phyloP scores from a whole-genome alignment of 345 rosid species.

The Garcia nutans region DNA sequence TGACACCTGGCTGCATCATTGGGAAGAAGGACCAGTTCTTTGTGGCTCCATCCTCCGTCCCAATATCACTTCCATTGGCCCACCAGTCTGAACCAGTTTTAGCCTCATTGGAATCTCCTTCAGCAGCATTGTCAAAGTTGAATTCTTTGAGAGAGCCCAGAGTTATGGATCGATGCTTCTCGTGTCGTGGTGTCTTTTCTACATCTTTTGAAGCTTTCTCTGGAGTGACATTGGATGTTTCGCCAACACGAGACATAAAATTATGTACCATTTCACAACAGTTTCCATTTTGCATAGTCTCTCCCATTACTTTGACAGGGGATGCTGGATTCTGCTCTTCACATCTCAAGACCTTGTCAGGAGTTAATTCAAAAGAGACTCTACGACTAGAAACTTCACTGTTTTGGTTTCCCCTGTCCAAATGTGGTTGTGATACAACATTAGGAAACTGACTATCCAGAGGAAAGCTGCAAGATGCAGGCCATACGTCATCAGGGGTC shows the following conservation, averaged over 20 bases:
- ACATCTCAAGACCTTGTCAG: slow-evolving; percentile 48
- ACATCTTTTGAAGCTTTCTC: slow-evolving; percentile 35
- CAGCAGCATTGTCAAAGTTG: slow-evolving; percentile 59
- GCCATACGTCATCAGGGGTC: slow-evolving; percentile 52
- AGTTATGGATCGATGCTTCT: slow-evolving; percentile 46
- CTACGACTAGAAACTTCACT: slow-evolving; percentile 36
- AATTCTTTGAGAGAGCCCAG: slow-evolving; percentile 65
- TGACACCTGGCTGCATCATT: slow-evolving; percentile 59
- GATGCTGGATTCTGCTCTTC: slow-evolving; percentile 45
- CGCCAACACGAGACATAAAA: slow-evolving; percentile 21
- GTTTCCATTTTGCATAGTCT: slow-evolving; percentile 23
- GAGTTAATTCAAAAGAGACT: slow-evolving; percentile 59
- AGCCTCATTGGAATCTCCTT: slow-evolving; percentile 41
- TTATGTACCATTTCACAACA: slow-evolving; percentile 24
- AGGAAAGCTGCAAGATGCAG: slow-evolving; percentile 36
- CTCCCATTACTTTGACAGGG: slow-evolving; percentile 34
- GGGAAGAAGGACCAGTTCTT: slow-evolving; percentile 88
- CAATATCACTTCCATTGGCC: slow-evolving; percentile 49
- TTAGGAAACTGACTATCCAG: slow-evolving; percentile 32
- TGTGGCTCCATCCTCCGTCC: slow-evolving; percentile 37
- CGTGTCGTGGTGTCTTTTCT: slow-evolving; percentile 35
- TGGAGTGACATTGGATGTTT: slow-evolving; percentile 33
- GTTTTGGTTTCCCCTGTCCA: slow-evolving; percentile 22
- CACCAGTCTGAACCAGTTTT: slow-evolving; percentile 47
- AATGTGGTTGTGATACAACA: slow-evolving; percentile 23